These are phyloP conservation scores for Candida maris DNA, from an alignment of 805 yeast genomes.

Conservation along the genomic window DNA sequence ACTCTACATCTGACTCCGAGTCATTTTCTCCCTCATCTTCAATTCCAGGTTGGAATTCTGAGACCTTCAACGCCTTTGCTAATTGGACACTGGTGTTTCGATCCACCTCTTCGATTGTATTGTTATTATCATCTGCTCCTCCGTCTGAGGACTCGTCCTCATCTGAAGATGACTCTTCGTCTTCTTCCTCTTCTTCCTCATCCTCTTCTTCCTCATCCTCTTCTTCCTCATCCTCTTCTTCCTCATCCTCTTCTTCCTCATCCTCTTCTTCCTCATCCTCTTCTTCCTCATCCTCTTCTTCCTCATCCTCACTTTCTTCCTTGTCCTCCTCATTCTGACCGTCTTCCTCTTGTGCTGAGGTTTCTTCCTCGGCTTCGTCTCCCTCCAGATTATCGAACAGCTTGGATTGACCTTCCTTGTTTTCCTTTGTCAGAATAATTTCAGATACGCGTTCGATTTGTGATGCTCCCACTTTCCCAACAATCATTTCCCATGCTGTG, in stretches of 20 bases:
- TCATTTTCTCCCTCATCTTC: constrained; percentile 46
- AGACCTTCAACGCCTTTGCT: constrained; percentile 69
- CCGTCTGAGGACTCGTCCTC: constrained; percentile 16
- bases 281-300: constrained; percentile 33
- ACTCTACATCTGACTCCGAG: constrained; percentile 63
- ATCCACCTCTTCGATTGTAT: constrained; percentile 31
- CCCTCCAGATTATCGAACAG: constrained; percentile 66
- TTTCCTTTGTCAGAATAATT: constrained; percentile 64
- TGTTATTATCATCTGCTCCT: constrained; percentile 39
- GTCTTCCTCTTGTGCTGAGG: constrained; percentile 40
- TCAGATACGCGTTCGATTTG: constrained; percentile 52
- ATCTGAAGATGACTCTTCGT: constrained; percentile 15
- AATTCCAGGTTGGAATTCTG: constrained; percentile 29
- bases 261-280: constrained; percentile 35
- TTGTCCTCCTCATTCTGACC: constrained; percentile 21
- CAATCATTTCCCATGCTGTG: constrained; percentile 46
- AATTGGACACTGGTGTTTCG: constrained; percentile 56
- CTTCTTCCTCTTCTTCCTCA: constrained; percentile 11
- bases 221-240: constrained; percentile 41
- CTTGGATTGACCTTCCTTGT: constrained; percentile 72
- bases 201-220: constrained; percentile 21
- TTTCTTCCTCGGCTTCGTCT: constrained; percentile 42
- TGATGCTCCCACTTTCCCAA: constrained; percentile 39
- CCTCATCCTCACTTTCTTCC: constrained; percentile 25
- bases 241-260: constrained; percentile 39